phyloP scores from a whole-genome alignment of 371 early-diverging fungal species.

The Basidiobolus meristosporus region DNA sequence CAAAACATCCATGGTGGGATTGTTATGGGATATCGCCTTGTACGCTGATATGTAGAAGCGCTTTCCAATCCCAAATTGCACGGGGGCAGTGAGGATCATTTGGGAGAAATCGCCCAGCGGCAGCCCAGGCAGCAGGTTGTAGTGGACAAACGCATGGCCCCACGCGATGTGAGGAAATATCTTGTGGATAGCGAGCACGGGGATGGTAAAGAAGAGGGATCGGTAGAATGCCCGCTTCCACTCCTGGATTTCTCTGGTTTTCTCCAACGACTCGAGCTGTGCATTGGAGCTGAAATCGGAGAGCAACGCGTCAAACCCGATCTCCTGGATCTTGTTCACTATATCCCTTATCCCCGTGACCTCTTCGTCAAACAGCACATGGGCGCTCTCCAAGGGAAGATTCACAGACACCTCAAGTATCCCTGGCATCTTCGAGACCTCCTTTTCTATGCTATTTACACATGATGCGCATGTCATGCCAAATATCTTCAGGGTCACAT shows the following conservation, averaged over 20 bases:
- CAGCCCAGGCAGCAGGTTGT: constrained; percentile 25
- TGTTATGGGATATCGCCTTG: constrained; percentile 55
- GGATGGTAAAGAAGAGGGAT: constrained; percentile 50
- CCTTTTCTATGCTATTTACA: constrained; percentile 52
- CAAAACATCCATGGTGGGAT: constrained; percentile 93
- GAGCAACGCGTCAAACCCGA: constrained; percentile 77
- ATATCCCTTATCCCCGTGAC: constrained; percentile 56
- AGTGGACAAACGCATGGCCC: constrained; percentile 7
- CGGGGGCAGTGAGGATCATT: constrained; percentile 50
- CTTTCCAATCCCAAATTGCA: constrained; percentile 74
- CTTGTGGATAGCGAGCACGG: constrained; percentile 75
- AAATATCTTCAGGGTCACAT: constrained; percentile 49
- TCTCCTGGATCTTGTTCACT: constrained; percentile 50
- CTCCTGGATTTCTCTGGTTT: constrained; percentile 67
- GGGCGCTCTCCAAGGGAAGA: constrained; percentile 49
- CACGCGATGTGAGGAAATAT: constrained; percentile 43
- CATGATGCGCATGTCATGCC: constrained; percentile 85
- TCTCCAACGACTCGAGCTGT: constrained; percentile 76
- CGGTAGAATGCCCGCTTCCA: constrained; percentile 49
- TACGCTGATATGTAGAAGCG: constrained; percentile 61
- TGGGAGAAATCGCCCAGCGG: constrained; percentile 28
- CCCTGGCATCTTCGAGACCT: constrained; percentile 31
- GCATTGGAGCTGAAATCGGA: constrained; percentile 33
- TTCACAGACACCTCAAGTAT: constrained; percentile 48
- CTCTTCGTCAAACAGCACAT: constrained; percentile 37